Evolutionary conservation across 345 rosid species (phyloP), one percentile per base, ranked within the genome.

Genomic region (Salix suchowensis): DNA sequence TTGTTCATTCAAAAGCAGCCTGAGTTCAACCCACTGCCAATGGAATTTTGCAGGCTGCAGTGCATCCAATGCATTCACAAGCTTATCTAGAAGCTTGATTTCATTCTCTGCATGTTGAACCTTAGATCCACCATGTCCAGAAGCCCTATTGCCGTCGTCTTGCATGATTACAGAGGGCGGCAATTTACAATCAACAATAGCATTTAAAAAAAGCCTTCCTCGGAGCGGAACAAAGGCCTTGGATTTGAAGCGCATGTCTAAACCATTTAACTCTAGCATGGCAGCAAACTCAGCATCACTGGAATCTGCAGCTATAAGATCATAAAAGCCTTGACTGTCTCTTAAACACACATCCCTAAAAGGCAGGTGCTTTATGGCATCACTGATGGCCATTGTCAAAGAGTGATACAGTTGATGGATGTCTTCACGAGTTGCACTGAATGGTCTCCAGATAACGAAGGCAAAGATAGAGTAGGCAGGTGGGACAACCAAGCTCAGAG

Each of bases 11-110:
- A 96, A 87, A 79, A 96, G 99, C 76, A 96, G 87, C 86, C 99
- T 88, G 70, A 94, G 97, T 84, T 96, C 99, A 82, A 96, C 86
- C 98, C 98, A 96, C 83, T 96, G 99, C 99, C 99, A 96, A 83
- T 90, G 98, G 79, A 96, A 96, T 78, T 92, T 96, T 26, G 98
- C 98, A 80, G 99, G 98, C 78, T 94, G 99, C 75, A 96, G 84
- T 61, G 89, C 79, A 79, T 96, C 94, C 81, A 96, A 81, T 32
- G 90, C 89, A 78, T 82, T 82, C 26, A 96, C 97, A 77, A 96
- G 88, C 85, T 85, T 91, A 86, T 96, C 97, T 73, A 85, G 83
- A 72, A 94, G 96, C 87, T 88, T 96, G 24, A 88, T 76, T 78
- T 84, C 91, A 75, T 74, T 88, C 79, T 89, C 97, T 36, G 77